These are phyloP conservation scores for Syncephalastrum monosporum DNA, from an alignment of 371 early-diverging fungal genomes.

Conservation along the genomic window DNA sequence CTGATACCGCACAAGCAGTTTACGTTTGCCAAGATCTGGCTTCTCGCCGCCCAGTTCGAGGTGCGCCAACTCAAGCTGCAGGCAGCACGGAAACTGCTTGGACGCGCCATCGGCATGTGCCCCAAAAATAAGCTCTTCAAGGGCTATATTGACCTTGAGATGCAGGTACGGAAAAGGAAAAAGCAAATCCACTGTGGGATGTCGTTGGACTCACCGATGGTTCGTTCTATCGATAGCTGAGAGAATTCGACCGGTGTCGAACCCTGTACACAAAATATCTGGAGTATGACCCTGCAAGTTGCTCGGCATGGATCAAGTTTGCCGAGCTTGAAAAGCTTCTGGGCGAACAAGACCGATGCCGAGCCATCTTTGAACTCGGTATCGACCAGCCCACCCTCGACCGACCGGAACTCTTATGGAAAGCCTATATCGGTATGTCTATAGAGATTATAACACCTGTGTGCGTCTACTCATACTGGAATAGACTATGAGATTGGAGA, in stretches of 20 bases:
- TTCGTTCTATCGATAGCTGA: slow-evolving; percentile 43
- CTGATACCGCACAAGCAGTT: slow-evolving; percentile 91
- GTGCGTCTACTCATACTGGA: background rate
- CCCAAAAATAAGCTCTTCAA: slow-evolving; percentile 87
- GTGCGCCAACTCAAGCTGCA: slow-evolving; percentile 76
- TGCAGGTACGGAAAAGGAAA: slow-evolving; percentile 48
- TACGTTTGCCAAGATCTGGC: slow-evolving; percentile 97
- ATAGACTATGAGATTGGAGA: slow-evolving; percentile 87
- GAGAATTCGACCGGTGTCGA: slow-evolving; percentile 94
- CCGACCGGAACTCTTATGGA: slow-evolving; percentile 98
- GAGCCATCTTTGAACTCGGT: slow-evolving; percentile 90
- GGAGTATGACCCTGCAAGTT: slow-evolving; percentile 81
- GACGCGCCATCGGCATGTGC: slow-evolving; percentile 82
- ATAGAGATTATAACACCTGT: background rate
- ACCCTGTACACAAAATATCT: slow-evolving; percentile 86
- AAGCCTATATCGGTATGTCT: slow-evolving; percentile 78
- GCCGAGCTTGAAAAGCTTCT: slow-evolving; percentile 86
- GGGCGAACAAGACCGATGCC: slow-evolving; percentile 84
- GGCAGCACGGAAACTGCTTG: slow-evolving; percentile 83
- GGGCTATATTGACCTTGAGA: slow-evolving; percentile 95
- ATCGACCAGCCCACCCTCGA: slow-evolving; percentile 84
- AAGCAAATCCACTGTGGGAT: background rate
- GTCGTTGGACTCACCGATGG: background rate
- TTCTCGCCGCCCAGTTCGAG: slow-evolving; percentile 88
- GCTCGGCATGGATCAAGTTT: slow-evolving; percentile 94